Conservation (phyloP, 345 rosid genomes). For the Dimocarpus longan region DNA sequence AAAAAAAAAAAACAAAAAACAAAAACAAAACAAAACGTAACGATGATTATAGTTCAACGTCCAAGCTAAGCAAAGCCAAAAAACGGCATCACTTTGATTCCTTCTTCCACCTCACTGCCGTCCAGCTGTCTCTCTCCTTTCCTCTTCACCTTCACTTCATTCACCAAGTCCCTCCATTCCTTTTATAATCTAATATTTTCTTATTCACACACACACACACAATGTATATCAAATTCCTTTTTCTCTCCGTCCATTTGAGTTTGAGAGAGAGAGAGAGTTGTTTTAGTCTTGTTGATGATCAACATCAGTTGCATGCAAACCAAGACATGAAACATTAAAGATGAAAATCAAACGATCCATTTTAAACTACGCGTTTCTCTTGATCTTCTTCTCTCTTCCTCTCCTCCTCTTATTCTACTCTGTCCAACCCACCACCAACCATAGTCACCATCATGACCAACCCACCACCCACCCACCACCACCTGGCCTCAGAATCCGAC, state of each 20-base stretch:
- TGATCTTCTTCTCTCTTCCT: slow-evolving; percentile 41
- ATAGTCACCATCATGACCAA: background rate
- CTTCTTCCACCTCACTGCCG: background rate
- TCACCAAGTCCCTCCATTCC: background rate
- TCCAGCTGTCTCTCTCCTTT: background rate
- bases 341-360: background rate
- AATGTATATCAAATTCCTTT: background rate
- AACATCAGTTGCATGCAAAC: background rate
- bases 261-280: background rate
- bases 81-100: background rate
- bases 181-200: too few relatives aligned
- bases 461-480: slow-evolving; percentile 13
- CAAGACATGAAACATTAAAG: background rate
- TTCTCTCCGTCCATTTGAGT: background rate
- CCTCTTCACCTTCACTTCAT: too few relatives aligned
- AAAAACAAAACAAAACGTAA: too few relatives aligned
- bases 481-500: slow-evolving; percentile 61
- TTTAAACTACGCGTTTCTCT: slow-evolving; percentile 39
- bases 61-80: background rate
- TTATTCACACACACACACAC: too few relatives aligned
- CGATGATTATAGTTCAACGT: too few relatives aligned
- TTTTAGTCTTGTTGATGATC: background rate
- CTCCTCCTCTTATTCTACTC: slow-evolving; percentile 45
- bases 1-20: too few relatives aligned
- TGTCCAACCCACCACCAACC: slow-evolving; percentile 20